These are phyloP conservation scores for Aechmea fasciata DNA, from an alignment of 176 grass and related monocot species.

Conservation along the genomic window DNA sequence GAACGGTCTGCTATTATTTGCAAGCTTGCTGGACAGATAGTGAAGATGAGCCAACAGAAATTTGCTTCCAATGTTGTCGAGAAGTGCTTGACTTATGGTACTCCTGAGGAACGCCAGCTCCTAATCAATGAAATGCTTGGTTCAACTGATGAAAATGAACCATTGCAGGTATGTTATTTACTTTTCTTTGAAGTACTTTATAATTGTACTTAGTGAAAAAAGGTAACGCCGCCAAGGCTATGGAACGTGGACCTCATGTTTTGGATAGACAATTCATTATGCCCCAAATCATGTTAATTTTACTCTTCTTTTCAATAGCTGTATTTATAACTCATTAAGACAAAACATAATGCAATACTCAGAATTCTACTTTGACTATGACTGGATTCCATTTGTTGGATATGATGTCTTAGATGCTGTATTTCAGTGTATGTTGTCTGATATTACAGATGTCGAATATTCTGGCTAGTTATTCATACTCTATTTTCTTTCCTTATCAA, in stretches of 20 bases:
- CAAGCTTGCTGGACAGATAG: constrained; percentile 80
- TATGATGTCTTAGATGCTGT: background rate
- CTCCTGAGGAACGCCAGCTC: constrained; percentile 60
- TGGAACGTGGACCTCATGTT: no score
- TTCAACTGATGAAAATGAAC: constrained; percentile 92
- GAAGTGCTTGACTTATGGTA: constrained; percentile 84
- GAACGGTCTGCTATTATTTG: constrained; percentile 71
- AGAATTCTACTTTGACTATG: no score
- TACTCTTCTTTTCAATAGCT: no score
- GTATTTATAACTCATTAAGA: no score
- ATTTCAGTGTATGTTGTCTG: background rate
- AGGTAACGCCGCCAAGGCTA: no score
- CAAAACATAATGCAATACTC: no score
- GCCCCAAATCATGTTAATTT: no score
- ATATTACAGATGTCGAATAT: no score
- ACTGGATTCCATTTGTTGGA: background rate
- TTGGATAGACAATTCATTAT: no score
- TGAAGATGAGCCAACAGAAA: constrained; percentile 98
- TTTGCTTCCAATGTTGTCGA: constrained; percentile 96
- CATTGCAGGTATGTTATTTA: constrained; percentile 55
- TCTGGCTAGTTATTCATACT: background rate
- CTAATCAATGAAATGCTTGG: constrained; percentile 93
- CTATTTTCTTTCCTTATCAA: background rate
- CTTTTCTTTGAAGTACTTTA: background rate
- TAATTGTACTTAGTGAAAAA: no score